These are phyloP conservation scores for Globisporangium lucens DNA, from an alignment of 352 stramenopile species.

Conservation along the genomic window DNA sequence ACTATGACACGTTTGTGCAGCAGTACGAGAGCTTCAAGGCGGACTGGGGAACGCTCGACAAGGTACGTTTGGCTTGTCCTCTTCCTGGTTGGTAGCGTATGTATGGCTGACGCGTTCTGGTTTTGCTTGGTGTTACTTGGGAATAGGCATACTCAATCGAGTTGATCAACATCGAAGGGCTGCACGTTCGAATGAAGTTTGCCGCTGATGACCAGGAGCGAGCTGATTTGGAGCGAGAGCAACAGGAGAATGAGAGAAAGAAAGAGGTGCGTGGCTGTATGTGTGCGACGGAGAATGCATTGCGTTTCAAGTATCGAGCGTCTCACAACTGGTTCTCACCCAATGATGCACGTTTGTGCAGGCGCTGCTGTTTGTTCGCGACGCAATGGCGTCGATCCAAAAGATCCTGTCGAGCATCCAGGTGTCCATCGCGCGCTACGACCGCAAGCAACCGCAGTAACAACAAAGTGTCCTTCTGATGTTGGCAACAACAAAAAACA, in stretches of 20 bases:
- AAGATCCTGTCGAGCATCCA: slow-evolving; percentile 47
- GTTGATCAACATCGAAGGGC: slow-evolving; percentile 45
- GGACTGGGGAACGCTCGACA: slow-evolving; percentile 72
- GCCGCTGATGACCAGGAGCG: slow-evolving; percentile 12
- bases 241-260: slow-evolving; percentile 24
- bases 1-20: slow-evolving; percentile 53
- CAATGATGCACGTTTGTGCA: background rate
- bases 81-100: background rate
- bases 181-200: slow-evolving; percentile 37
- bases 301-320: no score
- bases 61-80: slow-evolving; percentile 22
- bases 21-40: slow-evolving; percentile 44
- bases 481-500: no score
- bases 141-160: slow-evolving; percentile 43
- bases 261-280: slow-evolving; percentile 29
- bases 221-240: slow-evolving; percentile 22
- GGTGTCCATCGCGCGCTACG: slow-evolving; percentile 33
- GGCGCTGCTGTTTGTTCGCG: slow-evolving; percentile 38
- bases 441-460: slow-evolving; percentile 23
- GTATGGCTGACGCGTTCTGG: background rate
- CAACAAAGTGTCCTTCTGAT: background rate
- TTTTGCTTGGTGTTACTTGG: background rate
- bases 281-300: no score
- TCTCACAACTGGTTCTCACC: background rate
- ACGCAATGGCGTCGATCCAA: slow-evolving; percentile 41